Conservation (phyloP, 75 land plant species). For the Adiantum capillusveneris region DNA sequence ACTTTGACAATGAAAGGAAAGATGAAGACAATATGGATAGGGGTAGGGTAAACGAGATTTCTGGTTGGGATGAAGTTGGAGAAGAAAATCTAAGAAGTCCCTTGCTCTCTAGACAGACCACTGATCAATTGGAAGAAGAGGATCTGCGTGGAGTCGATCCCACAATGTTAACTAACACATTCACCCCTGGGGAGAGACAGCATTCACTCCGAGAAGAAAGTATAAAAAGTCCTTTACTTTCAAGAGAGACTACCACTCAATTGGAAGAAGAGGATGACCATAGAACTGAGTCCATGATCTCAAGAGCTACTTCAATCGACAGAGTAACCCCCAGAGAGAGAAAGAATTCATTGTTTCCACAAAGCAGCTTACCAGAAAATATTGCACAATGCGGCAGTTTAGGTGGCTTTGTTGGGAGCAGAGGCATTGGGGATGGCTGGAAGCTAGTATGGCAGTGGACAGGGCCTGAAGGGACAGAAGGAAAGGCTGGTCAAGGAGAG, state of each 20-base stretch:
- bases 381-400: slow-evolving; percentile 31
- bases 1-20: slow-evolving; percentile 5
- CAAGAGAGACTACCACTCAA: slow-evolving; percentile 33
- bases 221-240: slow-evolving; percentile 58
- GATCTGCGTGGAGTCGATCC: slow-evolving; percentile 11
- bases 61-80: slow-evolving; percentile 44
- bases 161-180: too few relatives aligned
- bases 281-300: not conserved
- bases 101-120: too few relatives aligned
- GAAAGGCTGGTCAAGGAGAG: slow-evolving; percentile 45
- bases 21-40: slow-evolving; percentile 1
- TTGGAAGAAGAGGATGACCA: slow-evolving; percentile 7
- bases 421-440: slow-evolving; percentile 94
- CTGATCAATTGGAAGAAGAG: slow-evolving; percentile 27
- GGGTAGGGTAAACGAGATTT: slow-evolving; percentile 15
- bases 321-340: not conserved
- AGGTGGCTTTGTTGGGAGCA: slow-evolving; percentile 43
- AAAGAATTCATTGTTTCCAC: not conserved
- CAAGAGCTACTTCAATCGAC: not conserved
- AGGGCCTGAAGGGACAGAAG: slow-evolving; percentile 49
- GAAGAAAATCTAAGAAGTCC: slow-evolving; percentile 18
- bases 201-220: too few relatives aligned
- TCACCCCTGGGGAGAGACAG: too few relatives aligned
- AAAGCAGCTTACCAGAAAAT: not conserved
- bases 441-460: slow-evolving; percentile 83